A percentile compares a stretch with the other conserved stretches of the same genome.
These are phyloP conservation scores for Penicillium chermesinum DNA, from an alignment of 495 filamentous ascomycete species.

Conservation along the genomic window DNA sequence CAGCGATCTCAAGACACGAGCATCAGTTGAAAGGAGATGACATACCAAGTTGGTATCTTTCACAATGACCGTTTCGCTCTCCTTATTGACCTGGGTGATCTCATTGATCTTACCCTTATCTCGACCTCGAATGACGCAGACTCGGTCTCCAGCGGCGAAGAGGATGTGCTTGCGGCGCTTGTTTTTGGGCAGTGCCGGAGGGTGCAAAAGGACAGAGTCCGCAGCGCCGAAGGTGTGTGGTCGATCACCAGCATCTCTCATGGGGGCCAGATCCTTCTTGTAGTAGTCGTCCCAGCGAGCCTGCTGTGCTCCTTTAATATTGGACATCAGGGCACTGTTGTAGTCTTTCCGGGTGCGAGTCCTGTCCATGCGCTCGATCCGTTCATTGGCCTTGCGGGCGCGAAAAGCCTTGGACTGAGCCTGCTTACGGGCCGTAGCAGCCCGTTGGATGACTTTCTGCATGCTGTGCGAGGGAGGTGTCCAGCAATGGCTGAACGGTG, in stretches of 20 bases:
- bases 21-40: not conserved
- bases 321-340: slow-evolving; percentile 29
- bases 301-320: slow-evolving; percentile 25
- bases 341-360: slow-evolving; percentile 29
- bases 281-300: slow-evolving; percentile 65
- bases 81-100: slow-evolving; percentile 53
- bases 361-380: slow-evolving; percentile 28
- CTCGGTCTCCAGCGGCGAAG: slow-evolving; percentile 65
- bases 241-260: slow-evolving; percentile 55
- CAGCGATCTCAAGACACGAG: not conserved
- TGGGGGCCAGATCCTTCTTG: slow-evolving; percentile 69
- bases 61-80: slow-evolving; percentile 54
- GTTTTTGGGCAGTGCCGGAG: slow-evolving; percentile 35
- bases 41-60: slow-evolving; percentile 65
- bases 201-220: slow-evolving; percentile 32
- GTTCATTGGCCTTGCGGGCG: slow-evolving; percentile 34
- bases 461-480: slow-evolving; percentile 41
- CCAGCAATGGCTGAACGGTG: slow-evolving; percentile 31
- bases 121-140: slow-evolving; percentile 68
- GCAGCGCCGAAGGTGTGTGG: slow-evolving; percentile 47
- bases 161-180: slow-evolving; percentile 55
- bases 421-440: slow-evolving; percentile 61
- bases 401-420: slow-evolving; percentile 44
- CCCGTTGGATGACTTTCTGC: slow-evolving; percentile 71
- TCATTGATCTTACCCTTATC: slow-evolving; percentile 77